Conservation (phyloP, 768 basidiomycete genomes). For the Mycena capillaripes region DNA sequence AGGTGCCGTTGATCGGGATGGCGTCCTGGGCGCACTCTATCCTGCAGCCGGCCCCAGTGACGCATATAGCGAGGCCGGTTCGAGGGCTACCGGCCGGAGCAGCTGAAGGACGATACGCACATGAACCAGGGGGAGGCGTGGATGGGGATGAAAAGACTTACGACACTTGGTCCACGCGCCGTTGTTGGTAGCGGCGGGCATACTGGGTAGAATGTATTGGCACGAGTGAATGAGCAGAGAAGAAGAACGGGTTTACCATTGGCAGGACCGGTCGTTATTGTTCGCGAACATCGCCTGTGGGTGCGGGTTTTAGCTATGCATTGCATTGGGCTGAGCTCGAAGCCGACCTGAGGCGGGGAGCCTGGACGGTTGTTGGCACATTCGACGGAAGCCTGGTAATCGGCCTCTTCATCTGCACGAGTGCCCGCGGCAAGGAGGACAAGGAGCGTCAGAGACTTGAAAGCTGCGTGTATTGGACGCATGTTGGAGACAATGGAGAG, state of each 20-base stretch:
- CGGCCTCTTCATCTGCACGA: background rate
- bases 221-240: background rate
- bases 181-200: background rate
- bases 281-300: background rate
- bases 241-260: background rate
- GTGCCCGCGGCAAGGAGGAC: background rate
- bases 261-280: background rate
- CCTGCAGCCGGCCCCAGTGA: background rate
- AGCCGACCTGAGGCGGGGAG: background rate
- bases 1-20: background rate
- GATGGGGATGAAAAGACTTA: background rate
- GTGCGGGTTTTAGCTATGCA: background rate
- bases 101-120: background rate
- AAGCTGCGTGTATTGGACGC: background rate
- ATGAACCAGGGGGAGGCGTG: background rate
- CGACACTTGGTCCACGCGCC: background rate
- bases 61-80: background rate
- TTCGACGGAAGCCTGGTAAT: background rate
- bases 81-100: background rate
- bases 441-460: background rate
- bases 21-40: background rate
- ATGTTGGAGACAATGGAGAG: background rate
- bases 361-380: background rate
- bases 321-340: too few species aligned
- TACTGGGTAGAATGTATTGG: background rate